Percentiles rank a stretch among this genome's conserved stretches.
phyloP scores from a whole-genome alignment of 2,329 filamentous ascomycete species.

The Colletotrichum sp. region DNA sequence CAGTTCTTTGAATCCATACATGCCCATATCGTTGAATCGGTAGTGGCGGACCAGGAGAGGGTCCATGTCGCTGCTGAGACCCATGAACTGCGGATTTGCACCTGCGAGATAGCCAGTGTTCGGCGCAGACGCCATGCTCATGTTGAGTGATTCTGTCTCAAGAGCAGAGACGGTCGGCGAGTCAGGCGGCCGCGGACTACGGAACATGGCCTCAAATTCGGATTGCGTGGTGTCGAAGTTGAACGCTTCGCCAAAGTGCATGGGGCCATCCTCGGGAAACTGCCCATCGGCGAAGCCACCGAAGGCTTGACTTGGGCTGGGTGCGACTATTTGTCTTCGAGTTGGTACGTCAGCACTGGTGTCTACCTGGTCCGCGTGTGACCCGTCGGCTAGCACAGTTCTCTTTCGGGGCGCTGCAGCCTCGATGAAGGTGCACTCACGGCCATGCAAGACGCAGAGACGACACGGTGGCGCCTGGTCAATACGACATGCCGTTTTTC shows the following conservation, averaged over 20 bases:
- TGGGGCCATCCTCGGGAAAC: not conserved
- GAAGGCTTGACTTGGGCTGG: not conserved
- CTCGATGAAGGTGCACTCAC: constrained; percentile 50
- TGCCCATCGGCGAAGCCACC: not conserved
- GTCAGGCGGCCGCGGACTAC: not conserved
- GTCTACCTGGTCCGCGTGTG: not conserved
- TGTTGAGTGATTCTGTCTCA: not conserved
- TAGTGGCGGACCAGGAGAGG: constrained; percentile 21
- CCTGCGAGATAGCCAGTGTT: not conserved
- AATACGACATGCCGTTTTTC: constrained; percentile 50
- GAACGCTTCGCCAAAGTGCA: not conserved
- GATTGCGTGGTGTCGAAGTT: constrained; percentile 13
- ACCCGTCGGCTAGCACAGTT: not conserved
- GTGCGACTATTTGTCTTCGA: not conserved
- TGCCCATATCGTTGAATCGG: constrained; percentile 10
- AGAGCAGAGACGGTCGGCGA: not conserved
- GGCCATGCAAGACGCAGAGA: constrained; percentile 44
- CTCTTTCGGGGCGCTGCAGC: constrained; percentile 21
- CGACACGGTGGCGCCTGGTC: constrained; percentile 45
- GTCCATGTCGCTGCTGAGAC: constrained; percentile 23
- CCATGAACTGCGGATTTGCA: constrained; percentile 4
- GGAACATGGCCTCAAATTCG: constrained; percentile 13
- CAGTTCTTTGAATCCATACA: constrained; percentile 26
- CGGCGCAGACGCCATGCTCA: not conserved
- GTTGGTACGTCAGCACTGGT: not conserved